Evolutionary conservation across 352 stramenopile genomes (phyloP), one percentile per base, ranked within the genome.

Genomic region (Pythium aristosporum): DNA sequence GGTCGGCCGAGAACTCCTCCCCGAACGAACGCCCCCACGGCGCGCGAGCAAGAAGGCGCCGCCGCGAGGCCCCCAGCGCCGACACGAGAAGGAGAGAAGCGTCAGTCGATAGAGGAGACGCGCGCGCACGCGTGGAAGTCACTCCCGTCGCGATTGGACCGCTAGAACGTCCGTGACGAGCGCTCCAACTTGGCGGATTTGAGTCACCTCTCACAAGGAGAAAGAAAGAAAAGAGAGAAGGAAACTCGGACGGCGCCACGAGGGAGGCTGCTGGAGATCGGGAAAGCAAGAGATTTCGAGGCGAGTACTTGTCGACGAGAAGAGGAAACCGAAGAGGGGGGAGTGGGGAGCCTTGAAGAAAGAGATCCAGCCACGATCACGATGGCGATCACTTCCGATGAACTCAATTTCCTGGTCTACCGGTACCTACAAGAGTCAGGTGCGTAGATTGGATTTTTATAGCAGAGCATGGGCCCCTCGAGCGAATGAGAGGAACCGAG

Each of bases 321-420:
- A 18, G 18, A 7, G 10, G 39, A 46, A 8, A 56, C 20, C 42
- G 55, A 56, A 42, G 42, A 10, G 11, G 15, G 46, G 25, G 18
- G 25, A 52, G 25, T 5, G 25, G 25, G 25, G 25, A 30, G 25
- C 25, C 25, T 30, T 30, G 25, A 30, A 30, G 25, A 30, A 30
- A 53, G 55, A 34, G 46, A 49, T 28, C 34, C 21, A 39, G 11
- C 43, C 3, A 25, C 18, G 20, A 49, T 20, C 28, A 65, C 73
- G 36, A 97, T 97, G 91, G 80, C 86, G 66, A 94, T 98, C 68
- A 96, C 82, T 39, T 96, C 87, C 55, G 97, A 99, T 68, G 97
- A 99, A 80, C 81, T 99, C 32, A 99, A 99, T 75, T 98, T 98
- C 77, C 83, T 99, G 42, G 88, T 99, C 25, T 99, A 98, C 75